Base-by-base conservation (phyloP, 306 rosid species). In the Castanea crenata region DNA sequence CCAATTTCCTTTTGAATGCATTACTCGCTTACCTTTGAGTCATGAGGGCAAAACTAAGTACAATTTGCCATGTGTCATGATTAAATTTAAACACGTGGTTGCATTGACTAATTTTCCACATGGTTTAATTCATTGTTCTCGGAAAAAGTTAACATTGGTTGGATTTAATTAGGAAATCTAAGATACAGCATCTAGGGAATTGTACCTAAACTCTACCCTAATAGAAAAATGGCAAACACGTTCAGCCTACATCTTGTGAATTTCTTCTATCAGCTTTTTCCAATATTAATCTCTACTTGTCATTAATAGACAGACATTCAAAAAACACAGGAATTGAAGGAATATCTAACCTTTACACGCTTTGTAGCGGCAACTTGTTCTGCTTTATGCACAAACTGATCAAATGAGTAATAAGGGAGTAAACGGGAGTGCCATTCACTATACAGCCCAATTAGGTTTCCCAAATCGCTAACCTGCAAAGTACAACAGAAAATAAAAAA, bases 371-470 rank as follows among this genome's bases (percentile, higher is more conserved):
- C 94, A 69, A 93, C 99, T 74, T 90, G 87, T 83, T 95, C 99
- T 11, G 91, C 96, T 87, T 91, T 95, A 70, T 85, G 86, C 58
- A 91, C 68, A 83, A 95, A 95, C 72, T 93, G 94, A 77, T 89
- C 85, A 65, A 90, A 95, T 7, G 98, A 75, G 85, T 86, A 93
- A 83, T 91, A 95, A 23, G 98, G 99, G 51, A 95, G 84, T 84
- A 91, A 67, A 15, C 86, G 93, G 76, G 97, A 90, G 87, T 95
- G 98, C 99, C 99, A 95, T 49, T 95, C 93, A 0, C 84, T 32
- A 85, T 95, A 95, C 67, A 92, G 64, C 9, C 84, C 87, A 83
- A 95, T 86, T 49, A 95, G 82, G 19, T 90, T 93, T 35, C 90
- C 98, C 90, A 95, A 78, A 83, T 95, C 99, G 35, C 81, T 85